Conservation (phyloP, 2,329 filamentous ascomycete genomes). For the Aspergillus pseudoterreus region DNA sequence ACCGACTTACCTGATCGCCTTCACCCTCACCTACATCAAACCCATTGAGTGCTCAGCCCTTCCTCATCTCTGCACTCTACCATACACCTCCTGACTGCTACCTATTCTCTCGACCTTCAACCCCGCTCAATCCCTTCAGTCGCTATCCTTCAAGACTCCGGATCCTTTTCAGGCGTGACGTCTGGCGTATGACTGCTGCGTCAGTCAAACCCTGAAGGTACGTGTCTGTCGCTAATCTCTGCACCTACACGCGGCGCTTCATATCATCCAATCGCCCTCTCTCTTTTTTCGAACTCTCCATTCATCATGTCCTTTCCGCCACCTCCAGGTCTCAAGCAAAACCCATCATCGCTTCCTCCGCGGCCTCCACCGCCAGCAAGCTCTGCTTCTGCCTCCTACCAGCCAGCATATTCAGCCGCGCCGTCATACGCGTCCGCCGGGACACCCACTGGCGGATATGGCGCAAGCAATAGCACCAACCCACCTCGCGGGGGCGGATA, state of each 20-base stretch:
- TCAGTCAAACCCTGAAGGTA: conserved; percentile 41
- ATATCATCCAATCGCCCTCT: conserved; percentile 20
- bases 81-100: neutral
- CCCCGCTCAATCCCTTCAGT: neutral
- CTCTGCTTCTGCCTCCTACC: conserved; percentile 39
- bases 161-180: conserved; percentile 30
- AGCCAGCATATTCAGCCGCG: conserved; percentile 51
- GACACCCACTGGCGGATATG: conserved; percentile 27
- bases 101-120: neutral
- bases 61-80: neutral
- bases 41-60: neutral
- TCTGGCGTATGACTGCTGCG: conserved; percentile 33
- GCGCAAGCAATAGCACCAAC: conserved; percentile 16
- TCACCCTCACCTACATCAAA: neutral
- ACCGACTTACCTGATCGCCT: neutral
- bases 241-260: conserved; percentile 24
- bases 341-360: conserved; percentile 66
- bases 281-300: conserved; percentile 35
- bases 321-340: conserved; percentile 66
- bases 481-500: conserved; percentile 27
- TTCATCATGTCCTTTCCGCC: conserved; percentile 78
- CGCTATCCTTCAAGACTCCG: conserved; percentile 7
- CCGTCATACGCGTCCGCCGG: conserved; percentile 30
- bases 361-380: conserved; percentile 64
- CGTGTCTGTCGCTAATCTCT: conserved; percentile 33